Percentiles rank a stretch among this genome's conserved stretches.
Conservation (phyloP, 1,139 yeast species). For the Kurtzmaniella quercitrusa region DNA sequence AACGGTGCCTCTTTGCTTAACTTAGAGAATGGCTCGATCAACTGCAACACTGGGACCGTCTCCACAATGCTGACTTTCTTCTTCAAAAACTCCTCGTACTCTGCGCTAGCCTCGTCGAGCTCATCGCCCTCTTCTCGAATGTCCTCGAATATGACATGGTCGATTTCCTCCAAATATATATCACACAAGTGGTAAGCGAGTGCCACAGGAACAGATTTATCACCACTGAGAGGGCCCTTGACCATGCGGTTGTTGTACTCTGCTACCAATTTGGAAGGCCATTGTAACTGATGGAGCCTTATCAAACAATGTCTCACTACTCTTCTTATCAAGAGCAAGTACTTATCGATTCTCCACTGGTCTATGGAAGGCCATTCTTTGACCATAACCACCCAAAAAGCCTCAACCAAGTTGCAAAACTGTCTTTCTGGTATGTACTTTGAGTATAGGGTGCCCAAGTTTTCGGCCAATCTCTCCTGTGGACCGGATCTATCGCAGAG, state of each 20-base stretch:
- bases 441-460: conserved; percentile 60
- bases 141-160: conserved; percentile 52
- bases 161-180: conserved; percentile 80
- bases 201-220: conserved; percentile 61
- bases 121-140: conserved; percentile 37
- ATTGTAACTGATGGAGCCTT: conserved; percentile 48
- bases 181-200: conserved; percentile 84
- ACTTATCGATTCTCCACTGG: conserved; percentile 85
- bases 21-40: conserved; percentile 56
- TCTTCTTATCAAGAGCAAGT: conserved; percentile 73
- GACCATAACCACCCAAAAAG: conserved; percentile 79
- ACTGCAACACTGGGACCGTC: conserved; percentile 48
- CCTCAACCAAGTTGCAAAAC: conserved; percentile 52
- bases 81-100: conserved; percentile 20
- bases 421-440: conserved; percentile 38
- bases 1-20: conserved; percentile 48
- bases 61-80: conserved; percentile 29
- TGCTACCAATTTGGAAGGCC: conserved; percentile 50
- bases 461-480: conserved; percentile 78
- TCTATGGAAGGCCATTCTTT: conserved; percentile 86
- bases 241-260: conserved; percentile 42
- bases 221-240: conserved; percentile 52
- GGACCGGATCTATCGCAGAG: conserved; percentile 89
- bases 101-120: conserved; percentile 23
- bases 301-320: conserved; percentile 63